Conservation (phyloP, 1,284 basidiomycete species). For the Ganoderma lingzhi region DNA sequence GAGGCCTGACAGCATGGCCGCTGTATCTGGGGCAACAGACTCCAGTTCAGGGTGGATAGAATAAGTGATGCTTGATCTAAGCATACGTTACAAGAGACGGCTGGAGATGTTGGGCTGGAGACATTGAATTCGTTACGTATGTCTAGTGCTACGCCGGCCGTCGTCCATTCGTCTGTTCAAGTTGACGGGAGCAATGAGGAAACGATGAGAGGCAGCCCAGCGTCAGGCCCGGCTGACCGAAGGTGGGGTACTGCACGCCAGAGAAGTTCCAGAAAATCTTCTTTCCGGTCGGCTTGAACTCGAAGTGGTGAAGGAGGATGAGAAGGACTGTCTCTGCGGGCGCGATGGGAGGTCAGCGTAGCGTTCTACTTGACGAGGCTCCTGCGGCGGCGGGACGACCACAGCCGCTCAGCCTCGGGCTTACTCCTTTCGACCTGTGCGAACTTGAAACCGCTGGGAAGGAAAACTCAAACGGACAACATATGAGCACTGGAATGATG, state of each 20-base stretch:
- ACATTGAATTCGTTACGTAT: too few relatives aligned
- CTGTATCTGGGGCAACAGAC: too few relatives aligned
- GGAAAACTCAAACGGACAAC: neutral
- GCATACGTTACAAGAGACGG: too few relatives aligned
- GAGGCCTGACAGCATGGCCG: too few relatives aligned
- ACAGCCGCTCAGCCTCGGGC: slow-evolving; percentile 1
- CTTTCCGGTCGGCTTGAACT: slow-evolving; percentile 27
- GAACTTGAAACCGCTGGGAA: slow-evolving; percentile 24
- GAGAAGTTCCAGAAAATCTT: slow-evolving; percentile 32
- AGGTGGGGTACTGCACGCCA: slow-evolving; percentile 30
- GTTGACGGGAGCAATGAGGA: slow-evolving; percentile 8
- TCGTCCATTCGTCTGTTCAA: neutral
- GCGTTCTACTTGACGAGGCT: neutral
- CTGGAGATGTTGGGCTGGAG: too few relatives aligned
- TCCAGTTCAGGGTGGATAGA: too few relatives aligned
- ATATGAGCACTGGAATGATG: neutral
- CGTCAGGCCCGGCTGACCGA: slow-evolving; percentile 16
- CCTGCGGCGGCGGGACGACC: too few relatives aligned
- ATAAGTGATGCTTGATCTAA: too few relatives aligned
- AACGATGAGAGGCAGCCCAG: slow-evolving; percentile 29
- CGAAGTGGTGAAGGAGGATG: slow-evolving; percentile 30
- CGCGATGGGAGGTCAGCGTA: neutral
- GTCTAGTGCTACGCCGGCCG: too few relatives aligned
- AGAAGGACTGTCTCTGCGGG: slow-evolving; percentile 30
- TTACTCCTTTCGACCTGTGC: slow-evolving; percentile 27